phyloP scores from a whole-genome alignment of 257 asterid genomes.

The Linderniella brevidens region DNA sequence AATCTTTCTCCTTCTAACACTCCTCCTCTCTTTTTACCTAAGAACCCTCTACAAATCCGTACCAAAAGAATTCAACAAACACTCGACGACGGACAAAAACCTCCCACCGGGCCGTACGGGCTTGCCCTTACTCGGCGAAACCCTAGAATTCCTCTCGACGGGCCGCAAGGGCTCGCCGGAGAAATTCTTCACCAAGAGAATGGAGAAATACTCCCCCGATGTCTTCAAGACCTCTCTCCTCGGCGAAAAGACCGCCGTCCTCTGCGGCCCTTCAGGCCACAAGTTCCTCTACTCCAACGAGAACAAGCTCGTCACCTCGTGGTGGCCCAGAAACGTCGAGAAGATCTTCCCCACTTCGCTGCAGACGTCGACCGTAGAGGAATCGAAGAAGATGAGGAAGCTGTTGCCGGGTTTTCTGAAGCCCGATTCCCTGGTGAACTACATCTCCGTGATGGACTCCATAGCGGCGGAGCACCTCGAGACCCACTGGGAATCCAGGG shows the following conservation, averaged over 20 bases:
- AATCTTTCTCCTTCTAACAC: neutral
- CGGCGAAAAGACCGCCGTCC: constrained; percentile 15
- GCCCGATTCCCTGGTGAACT: constrained; percentile 46
- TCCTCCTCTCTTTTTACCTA: constrained; percentile 8
- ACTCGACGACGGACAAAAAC: neutral
- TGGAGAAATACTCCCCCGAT: constrained; percentile 14
- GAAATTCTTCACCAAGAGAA: constrained; percentile 13
- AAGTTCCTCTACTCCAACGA: constrained; percentile 20
- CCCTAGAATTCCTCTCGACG: constrained; percentile 10
- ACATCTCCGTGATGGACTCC: constrained; percentile 31
- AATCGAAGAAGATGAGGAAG: constrained; percentile 25
- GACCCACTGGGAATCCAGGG: constrained; percentile 52
- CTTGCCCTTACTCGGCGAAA: constrained; percentile 12
- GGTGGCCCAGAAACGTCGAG: constrained; percentile 16
- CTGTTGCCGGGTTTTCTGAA: constrained; percentile 33
- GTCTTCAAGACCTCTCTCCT: constrained; percentile 20
- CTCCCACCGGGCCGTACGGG: constrained; percentile 11
- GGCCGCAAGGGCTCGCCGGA: constrained; percentile 10
- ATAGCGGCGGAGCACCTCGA: constrained; percentile 36
- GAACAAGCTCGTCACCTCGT: constrained; percentile 16
- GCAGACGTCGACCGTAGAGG: constrained; percentile 8
- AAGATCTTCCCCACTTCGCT: constrained; percentile 11
- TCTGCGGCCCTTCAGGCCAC: constrained; percentile 19
- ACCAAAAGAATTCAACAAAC: neutral
- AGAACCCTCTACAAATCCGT: constrained; percentile 1